Conservation (phyloP, 2,329 filamentous ascomycete genomes). For the Apiospora koreana region DNA sequence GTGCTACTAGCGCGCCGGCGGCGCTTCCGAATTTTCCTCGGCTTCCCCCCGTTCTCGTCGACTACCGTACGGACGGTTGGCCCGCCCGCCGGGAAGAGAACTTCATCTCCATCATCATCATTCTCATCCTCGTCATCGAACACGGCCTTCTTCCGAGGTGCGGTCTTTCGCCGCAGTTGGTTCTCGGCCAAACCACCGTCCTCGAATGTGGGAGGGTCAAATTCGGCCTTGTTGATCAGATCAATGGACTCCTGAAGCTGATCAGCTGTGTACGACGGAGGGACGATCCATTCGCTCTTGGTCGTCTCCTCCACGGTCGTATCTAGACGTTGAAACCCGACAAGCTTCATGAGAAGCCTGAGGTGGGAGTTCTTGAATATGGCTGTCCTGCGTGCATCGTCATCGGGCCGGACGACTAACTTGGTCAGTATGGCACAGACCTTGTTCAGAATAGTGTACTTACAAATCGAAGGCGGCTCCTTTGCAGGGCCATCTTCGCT, state of each 20-base stretch:
- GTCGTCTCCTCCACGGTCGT: conserved; percentile 66
- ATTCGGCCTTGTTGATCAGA: conserved; percentile 75
- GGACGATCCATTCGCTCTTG: conserved; percentile 78
- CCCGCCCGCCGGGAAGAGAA: conserved; percentile 68
- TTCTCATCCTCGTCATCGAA: conserved; percentile 72
- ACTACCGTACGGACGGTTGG: conserved; percentile 57
- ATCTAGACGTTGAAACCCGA: conserved; percentile 65
- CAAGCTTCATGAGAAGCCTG: conserved; percentile 77
- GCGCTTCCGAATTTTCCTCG: conserved; percentile 61
- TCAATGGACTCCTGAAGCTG: conserved; percentile 69
- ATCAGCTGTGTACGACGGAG: conserved; percentile 62
- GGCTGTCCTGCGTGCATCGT: conserved; percentile 66
- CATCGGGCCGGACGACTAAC: conserved; percentile 63
- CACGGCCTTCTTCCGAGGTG: conserved; percentile 54
- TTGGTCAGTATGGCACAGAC: conserved; percentile 20
- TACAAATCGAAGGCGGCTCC: conserved; percentile 55
- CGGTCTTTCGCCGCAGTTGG: conserved; percentile 73
- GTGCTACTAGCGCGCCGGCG: conserved; percentile 45
- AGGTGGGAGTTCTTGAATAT: conserved; percentile 90
- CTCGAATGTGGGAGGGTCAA: conserved; percentile 75
- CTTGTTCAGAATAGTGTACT: conserved; percentile 25
- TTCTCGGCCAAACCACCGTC: conserved; percentile 74
- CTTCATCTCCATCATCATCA: conserved; percentile 51
- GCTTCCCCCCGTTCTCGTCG: conserved; percentile 45
- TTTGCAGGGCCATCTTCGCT: conserved; percentile 32